Percentiles rank a stretch among this genome's conserved stretches.
Evolutionary conservation across 2,329 filamentous ascomycete genomes (phyloP).

Genomic region (Nemania bipapillata): DNA sequence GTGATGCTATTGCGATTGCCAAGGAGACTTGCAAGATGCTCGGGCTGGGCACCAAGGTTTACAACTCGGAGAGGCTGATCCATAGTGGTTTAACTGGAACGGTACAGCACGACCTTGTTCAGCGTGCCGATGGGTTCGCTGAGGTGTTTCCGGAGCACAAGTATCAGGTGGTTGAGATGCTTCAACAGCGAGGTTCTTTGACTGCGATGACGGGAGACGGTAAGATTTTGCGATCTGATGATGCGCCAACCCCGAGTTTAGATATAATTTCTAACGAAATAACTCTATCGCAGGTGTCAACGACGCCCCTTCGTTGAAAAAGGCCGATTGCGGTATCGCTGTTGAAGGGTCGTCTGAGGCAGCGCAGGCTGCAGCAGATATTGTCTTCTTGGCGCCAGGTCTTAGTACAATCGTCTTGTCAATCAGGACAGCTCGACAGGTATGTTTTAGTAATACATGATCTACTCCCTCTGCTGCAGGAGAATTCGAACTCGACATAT

Average conservation of each 20-base stretch:
- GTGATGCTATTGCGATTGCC: conserved; percentile 81
- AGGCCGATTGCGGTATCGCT: conserved; percentile 78
- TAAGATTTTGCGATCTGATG: conserved; percentile 32
- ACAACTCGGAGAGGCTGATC: conserved; percentile 81
- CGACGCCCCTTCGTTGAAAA: conserved; percentile 78
- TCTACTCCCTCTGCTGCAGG: no score
- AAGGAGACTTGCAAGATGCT: conserved; percentile 87
- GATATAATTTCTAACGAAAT: conserved; percentile 18
- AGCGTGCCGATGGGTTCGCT: conserved; percentile 78
- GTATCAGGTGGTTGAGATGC: conserved; percentile 79
- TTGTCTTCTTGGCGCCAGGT: conserved; percentile 78
- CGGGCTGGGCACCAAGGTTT: conserved; percentile 81
- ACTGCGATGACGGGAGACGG: conserved; percentile 80
- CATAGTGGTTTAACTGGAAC: conserved; percentile 78
- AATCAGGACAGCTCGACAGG: conserved; percentile 75
- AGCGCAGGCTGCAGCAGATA: conserved; percentile 77
- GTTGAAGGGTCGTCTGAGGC: conserved; percentile 78
- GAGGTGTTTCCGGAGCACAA: conserved; percentile 81
- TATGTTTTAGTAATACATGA: conserved; percentile 33
- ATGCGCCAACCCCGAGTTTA: neutral
- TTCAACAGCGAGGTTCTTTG: conserved; percentile 77
- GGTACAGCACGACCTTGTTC: conserved; percentile 79
- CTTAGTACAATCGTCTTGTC: conserved; percentile 76
- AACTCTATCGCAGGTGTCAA: conserved; percentile 65
- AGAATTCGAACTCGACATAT: neutral